Base-by-base conservation (phyloP, 306 rosid species). In the Rosa rugosa region DNA sequence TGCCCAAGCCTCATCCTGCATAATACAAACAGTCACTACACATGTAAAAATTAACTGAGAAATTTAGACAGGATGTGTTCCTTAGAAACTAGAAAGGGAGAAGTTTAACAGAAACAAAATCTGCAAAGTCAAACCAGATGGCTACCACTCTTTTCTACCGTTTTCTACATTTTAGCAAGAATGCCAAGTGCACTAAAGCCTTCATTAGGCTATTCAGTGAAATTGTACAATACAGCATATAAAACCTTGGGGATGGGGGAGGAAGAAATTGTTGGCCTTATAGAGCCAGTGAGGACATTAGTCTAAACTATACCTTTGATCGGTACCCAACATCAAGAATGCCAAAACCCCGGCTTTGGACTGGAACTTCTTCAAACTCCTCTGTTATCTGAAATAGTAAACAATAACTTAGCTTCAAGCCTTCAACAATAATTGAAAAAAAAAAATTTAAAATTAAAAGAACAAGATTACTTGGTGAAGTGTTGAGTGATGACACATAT, bases 1-100 rank as follows among this genome's bases (percentile, higher is more conserved):
- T 64, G 98, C 99, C 99, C 99, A 95, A 70, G 99, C 99, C 89
- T 95, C 99, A 0, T 90, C 98, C 99, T 91, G 89, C 69, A 64
- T 45, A 20, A 41, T 12, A 25, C 23, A 20, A 75, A 23, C 36
- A 34, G 17, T 49, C 71, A 73, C 6, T 18, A 36, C 17, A 36
- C 66, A 45, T 50, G 31, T 69, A 50, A 57, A 22, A 8, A 25
- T 13, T 8, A 18, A 46, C 64, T 31, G 77, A 71, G 1, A 31
- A 23, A 13, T 57, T 62, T 20, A 9, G 18, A 50, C 47, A 51
- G 40, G 16, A 20, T 11, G 65, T 23, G 49, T 10, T 70, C 74
- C 36, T 23, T 22, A 70, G 56, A 45, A 25, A 42, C 18, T 46
- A 70, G 14, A 70, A 66, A 25, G 12, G 20, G 38, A 16, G 4